Conservation (phyloP, 2,329 filamentous ascomycete genomes). For the Aspergillus candidus region DNA sequence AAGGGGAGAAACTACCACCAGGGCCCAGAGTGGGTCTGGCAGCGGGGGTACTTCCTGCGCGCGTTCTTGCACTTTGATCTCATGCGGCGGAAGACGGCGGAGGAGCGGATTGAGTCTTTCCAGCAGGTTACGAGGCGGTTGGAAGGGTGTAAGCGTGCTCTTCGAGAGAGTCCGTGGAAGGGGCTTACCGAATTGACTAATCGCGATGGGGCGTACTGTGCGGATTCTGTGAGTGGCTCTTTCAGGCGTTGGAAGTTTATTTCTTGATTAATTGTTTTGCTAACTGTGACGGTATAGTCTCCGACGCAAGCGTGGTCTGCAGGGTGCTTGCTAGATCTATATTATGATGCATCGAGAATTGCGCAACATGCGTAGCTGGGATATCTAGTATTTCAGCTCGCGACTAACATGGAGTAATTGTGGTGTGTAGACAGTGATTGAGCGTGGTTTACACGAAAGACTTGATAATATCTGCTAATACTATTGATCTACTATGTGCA, state of each 20-base stretch:
- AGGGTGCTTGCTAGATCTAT: conserved; percentile 88
- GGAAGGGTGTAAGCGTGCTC: conserved; percentile 76
- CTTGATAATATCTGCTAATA: no score
- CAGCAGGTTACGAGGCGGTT: conserved; percentile 87
- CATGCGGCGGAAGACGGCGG: conserved; percentile 57
- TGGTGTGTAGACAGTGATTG: no score
- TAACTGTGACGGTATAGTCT: conserved; percentile 49
- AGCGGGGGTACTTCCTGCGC: conserved; percentile 88
- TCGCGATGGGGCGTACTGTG: conserved; percentile 74
- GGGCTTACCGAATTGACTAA: conserved; percentile 91
- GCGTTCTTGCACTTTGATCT: conserved; percentile 89
- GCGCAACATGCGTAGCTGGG: conserved; percentile 5
- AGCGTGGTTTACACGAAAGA: no score
- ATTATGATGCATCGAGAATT: conserved; percentile 71
- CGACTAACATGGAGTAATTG: no score
- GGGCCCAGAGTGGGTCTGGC: conserved; percentile 97
- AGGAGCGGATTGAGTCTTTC: conserved; percentile 78
- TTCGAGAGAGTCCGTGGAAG: conserved; percentile 75
- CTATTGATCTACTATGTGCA: no score
- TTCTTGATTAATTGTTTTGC: conserved; percentile 1
- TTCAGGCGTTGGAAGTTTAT: no score
- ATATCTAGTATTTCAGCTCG: no score
- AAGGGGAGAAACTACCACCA: conserved; percentile 98
- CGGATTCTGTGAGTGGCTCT: conserved; percentile 66
- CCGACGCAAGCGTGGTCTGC: conserved; percentile 97